Evolutionary conservation across 768 basidiomycete genomes (phyloP), one percentile per base, ranked within the genome.

Genomic region (Leccinum fibrillosum): DNA sequence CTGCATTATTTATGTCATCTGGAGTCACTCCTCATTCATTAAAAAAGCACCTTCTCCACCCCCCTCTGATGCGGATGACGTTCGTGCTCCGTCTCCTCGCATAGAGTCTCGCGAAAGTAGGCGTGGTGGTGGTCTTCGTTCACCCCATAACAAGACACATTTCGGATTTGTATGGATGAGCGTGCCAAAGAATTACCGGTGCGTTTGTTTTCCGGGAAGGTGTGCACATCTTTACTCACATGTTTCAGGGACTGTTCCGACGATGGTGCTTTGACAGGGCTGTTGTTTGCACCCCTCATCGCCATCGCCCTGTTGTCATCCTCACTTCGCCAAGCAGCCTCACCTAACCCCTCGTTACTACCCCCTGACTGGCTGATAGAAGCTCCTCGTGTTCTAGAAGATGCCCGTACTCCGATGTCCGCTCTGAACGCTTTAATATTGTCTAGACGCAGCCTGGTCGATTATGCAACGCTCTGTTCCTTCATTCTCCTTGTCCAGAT

Each of bases 141-240:
- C 64, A 30, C 58, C 65, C 28, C 63, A 64, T 52, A 75, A 74
- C 59, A 83, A 80, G 72, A 74, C 76, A 23, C 81, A 83, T 65
- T 83, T 85, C 56, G 85, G 86, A 34, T 89, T 85, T 66, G 80
- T 93, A 25, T 94, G 90, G 90, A 93, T 94, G 92, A 89, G 91
- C 15, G 90, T 92, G 5, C 88, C 89, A 0, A 91, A 92, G 72
- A 92, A 94, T 66, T 94, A 90, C 68, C 80, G 91, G 90, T 88
- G 62, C 44, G 75, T 66, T 42, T 52, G 45, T 32, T 35, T 47
- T n/a, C 28, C 30, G 28, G 28, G 19, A 48, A 49, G 53, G 13
- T 53, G 1, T 53, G 17, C 44, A 44, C 35, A 10, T 54, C 54
- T 21, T 47, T 48, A n/a, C 57, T 71, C 49, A 62, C 50, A 57